Evolutionary conservation across 2,329 filamentous ascomycete genomes (phyloP), one percentile per base, ranked within the genome.

Genomic region (Aureobasidium sp.): DNA sequence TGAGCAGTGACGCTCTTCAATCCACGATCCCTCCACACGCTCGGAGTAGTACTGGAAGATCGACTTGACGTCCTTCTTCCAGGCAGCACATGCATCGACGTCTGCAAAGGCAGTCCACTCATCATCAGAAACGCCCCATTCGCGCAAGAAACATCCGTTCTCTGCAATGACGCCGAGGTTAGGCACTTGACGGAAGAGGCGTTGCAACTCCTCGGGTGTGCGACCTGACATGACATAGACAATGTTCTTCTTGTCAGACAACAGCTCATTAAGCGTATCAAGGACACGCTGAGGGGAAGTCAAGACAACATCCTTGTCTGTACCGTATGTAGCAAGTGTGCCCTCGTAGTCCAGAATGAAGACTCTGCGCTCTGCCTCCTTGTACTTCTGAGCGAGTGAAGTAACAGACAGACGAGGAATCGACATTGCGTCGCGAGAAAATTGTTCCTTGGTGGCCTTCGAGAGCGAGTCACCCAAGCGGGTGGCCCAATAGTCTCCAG

Each of bases 291-390:
- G 88, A 2, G 91, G 91, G 66, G 89, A 95, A 56, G 90, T 88
- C 20, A 94, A 82, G 53, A 96, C 90, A 65, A 94, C 93, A 70
- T 89, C 88, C 64, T 86, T 89, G 62, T 91, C 87, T 0, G 90
- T 89, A 4, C 91, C 91, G 83, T 91, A 94, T 59, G 88, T 90
- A 47, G 94, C 90, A 8, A 97, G 79, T 0, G 93, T 97, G 48
- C 91, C 93, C 74, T 97, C 93, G 70, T 96, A 96, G 71, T 97
- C 93, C 48, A 97, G 81, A 66, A 97, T 87, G 74, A 97, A 94
- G 2, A 97, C 80, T 17, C 92, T 86, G 22, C 84, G 83, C 45
- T 84, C 74, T 0, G 89, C 84, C 9, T 78, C 73, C 64, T 82
- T 78, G 73, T 97, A 97, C 64, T 84, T 81, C 52, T 84, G 77